These are phyloP conservation scores for Coniochaeta prunicola DNA, from an alignment of 2,329 filamentous ascomycete genomes.

Conservation along the genomic window DNA sequence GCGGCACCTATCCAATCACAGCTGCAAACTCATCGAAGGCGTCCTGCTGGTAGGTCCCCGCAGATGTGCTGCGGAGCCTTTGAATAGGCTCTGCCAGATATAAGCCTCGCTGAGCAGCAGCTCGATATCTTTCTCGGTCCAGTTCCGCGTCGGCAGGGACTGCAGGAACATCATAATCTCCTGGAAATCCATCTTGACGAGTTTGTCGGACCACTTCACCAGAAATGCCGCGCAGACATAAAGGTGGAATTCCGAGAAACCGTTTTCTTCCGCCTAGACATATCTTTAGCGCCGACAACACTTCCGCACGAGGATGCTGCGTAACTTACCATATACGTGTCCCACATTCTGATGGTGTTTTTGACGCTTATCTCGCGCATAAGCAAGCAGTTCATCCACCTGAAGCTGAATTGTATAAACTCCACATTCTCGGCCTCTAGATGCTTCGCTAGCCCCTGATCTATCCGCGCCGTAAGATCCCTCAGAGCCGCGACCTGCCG, in stretches of 20 bases:
- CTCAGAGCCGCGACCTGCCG: slow-evolving; percentile 83
- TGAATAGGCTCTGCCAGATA: slow-evolving; percentile 97
- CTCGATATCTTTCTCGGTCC: slow-evolving; percentile 98
- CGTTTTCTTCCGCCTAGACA: slow-evolving; percentile 88
- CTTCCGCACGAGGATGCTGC: neutral
- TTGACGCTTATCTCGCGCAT: slow-evolving; percentile 97
- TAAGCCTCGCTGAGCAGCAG: slow-evolving; percentile 92
- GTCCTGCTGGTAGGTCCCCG: neutral
- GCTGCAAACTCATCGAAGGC: neutral
- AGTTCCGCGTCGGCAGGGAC: slow-evolving; percentile 81
- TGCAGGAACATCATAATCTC: slow-evolving; percentile 99
- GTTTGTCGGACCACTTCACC: slow-evolving; percentile 94
- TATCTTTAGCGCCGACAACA: neutral
- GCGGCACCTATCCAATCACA: neutral
- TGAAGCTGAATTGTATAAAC: slow-evolving; percentile 98
- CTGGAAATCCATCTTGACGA: slow-evolving; percentile 96
- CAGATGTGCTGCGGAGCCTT: slow-evolving; percentile 87
- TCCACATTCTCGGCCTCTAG: slow-evolving; percentile 87
- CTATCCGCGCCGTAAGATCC: slow-evolving; percentile 86
- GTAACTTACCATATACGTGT: slow-evolving; percentile 85
- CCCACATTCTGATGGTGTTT: slow-evolving; percentile 99
- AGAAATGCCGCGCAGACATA: slow-evolving; percentile 98
- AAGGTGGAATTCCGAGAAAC: slow-evolving; percentile 95
- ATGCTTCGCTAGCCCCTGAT: slow-evolving; percentile 76
- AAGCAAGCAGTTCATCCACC: slow-evolving; percentile 98